A percentile compares a stretch with the other conserved stretches of the same genome.
These are phyloP conservation scores for Stachybotrys chartarum DNA, from an alignment of 2,329 filamentous ascomycete genomes.

Conservation along the genomic window DNA sequence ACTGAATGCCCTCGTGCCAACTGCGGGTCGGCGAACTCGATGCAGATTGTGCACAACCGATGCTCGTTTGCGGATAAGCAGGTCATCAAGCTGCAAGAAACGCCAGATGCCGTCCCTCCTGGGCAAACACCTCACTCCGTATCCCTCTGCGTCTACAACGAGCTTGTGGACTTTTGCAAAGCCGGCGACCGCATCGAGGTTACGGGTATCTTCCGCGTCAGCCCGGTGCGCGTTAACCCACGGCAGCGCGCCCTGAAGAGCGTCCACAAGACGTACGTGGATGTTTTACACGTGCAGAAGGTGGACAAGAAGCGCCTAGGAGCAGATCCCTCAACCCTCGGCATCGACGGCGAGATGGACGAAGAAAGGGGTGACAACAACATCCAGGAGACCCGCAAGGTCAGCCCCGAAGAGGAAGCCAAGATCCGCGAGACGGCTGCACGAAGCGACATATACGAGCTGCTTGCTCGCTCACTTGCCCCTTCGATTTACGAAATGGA, in stretches of 20 bases:
- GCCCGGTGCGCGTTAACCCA: conserved; percentile 87
- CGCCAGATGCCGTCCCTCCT: conserved; percentile 86
- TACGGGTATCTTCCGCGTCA: conserved; percentile 94
- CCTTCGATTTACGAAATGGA: conserved; percentile 98
- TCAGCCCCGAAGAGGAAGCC: conserved; percentile 78
- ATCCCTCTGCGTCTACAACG: conserved; percentile 92
- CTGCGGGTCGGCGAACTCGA: conserved; percentile 84
- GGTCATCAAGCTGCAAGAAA: conserved; percentile 97
- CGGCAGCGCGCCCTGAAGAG: conserved; percentile 88
- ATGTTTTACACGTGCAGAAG: conserved; percentile 93
- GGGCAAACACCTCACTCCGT: conserved; percentile 97
- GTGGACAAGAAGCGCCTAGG: conserved; percentile 93
- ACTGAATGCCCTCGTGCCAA: conserved; percentile 78
- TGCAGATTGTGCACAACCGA: conserved; percentile 97
- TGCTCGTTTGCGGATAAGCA: conserved; percentile 96
- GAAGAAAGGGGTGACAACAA: conserved; percentile 59
- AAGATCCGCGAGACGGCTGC: conserved; percentile 78
- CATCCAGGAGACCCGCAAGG: conserved; percentile 76
- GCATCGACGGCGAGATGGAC: conserved; percentile 67
- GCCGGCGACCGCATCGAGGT: conserved; percentile 94
- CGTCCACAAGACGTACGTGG: conserved; percentile 96
- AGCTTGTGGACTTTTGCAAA: conserved; percentile 95
- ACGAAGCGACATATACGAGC: conserved; percentile 84
- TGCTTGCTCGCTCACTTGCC: conserved; percentile 82
- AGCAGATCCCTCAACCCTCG: conserved; percentile 81